These are phyloP conservation scores for Calvatia gigantea DNA, from an alignment of 768 basidiomycete genomes.

Conservation along the genomic window DNA sequence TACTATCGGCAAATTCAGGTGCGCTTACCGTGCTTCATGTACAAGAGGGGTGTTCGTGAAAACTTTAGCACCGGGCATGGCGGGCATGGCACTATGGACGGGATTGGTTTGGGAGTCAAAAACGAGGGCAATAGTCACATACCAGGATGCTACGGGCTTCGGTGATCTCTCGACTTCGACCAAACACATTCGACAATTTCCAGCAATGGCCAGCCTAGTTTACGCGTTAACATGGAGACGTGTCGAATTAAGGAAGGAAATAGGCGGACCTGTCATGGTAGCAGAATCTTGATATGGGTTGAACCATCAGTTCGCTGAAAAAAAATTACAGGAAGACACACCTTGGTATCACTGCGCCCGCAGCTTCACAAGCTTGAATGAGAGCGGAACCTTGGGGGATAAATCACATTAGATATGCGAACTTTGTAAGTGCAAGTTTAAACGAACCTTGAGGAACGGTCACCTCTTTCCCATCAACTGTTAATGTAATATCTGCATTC, in stretches of 20 bases:
- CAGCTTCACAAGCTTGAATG: constrained; percentile 94
- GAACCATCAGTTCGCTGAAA: constrained; percentile 16
- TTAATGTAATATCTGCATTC: constrained; percentile 83
- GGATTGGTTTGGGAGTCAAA: not conserved
- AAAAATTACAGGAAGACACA: constrained; percentile 25
- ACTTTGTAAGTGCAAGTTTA: not conserved
- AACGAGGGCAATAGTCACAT: constrained; percentile 12
- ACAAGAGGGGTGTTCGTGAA: constrained; percentile 91
- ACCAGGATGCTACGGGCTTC: constrained; percentile 95
- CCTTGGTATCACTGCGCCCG: constrained; percentile 80
- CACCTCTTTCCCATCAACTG: constrained; percentile 96
- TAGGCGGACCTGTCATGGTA: constrained; percentile 74
- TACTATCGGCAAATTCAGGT: not conserved
- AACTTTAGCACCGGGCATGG: constrained; percentile 90
- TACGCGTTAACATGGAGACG: constrained; percentile 4
- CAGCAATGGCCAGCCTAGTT: constrained; percentile 86
- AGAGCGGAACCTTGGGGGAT: constrained; percentile 73
- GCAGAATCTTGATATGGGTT: constrained; percentile 54
- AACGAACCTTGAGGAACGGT: constrained; percentile 90
- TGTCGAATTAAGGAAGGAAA: not conserved
- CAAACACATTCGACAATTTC: constrained; percentile 99
- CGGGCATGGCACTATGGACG: constrained; percentile 83
- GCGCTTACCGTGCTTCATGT: constrained; percentile 72
- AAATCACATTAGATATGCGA: not conserved
- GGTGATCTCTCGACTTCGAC: constrained; percentile 96